Conservation (phyloP, 2,329 filamentous ascomycete genomes). For the Ophiosphaerella narmari region DNA sequence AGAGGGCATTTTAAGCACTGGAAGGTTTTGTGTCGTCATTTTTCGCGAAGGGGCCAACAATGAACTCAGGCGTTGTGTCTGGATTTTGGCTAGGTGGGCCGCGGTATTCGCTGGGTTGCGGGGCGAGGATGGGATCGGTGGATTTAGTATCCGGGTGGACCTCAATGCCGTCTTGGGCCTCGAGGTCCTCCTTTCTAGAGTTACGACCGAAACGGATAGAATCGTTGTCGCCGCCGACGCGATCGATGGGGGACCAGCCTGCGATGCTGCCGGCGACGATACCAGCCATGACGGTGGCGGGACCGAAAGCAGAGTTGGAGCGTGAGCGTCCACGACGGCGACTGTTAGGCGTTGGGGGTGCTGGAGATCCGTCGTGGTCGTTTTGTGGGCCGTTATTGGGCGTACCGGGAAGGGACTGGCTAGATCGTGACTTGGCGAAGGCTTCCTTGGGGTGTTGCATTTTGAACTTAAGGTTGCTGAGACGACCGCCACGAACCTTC, state of each 20-base stretch:
- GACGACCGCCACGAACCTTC: constrained; percentile 77
- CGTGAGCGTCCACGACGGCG: constrained; percentile 66
- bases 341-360: constrained; percentile 60
- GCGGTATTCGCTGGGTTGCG: constrained; percentile 46
- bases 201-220: constrained; percentile 46
- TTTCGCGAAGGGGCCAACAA: constrained; percentile 47
- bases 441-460: constrained; percentile 75
- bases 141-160: constrained; percentile 56
- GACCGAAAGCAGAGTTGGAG: constrained; percentile 74
- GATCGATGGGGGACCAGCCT: constrained; percentile 74
- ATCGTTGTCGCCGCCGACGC: constrained; percentile 49
- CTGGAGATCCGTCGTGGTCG: constrained; percentile 46
- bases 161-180: constrained; percentile 51
- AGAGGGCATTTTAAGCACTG: too few relatives aligned
- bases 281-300: constrained; percentile 80
- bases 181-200: constrained; percentile 46
- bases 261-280: constrained; percentile 78
- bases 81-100: constrained; percentile 51
- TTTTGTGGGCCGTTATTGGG: constrained; percentile 58
- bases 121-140: constrained; percentile 53
- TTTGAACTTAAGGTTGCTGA: constrained; percentile 80
- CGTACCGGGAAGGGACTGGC: constrained; percentile 67
- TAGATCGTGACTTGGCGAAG: constrained; percentile 65
- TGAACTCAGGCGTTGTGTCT: constrained; percentile 52
- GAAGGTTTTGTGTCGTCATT: not conserved